Evolutionary conservation across 1,284 basidiomycete species (phyloP).

Genomic region (Blastosporella zonata): DNA sequence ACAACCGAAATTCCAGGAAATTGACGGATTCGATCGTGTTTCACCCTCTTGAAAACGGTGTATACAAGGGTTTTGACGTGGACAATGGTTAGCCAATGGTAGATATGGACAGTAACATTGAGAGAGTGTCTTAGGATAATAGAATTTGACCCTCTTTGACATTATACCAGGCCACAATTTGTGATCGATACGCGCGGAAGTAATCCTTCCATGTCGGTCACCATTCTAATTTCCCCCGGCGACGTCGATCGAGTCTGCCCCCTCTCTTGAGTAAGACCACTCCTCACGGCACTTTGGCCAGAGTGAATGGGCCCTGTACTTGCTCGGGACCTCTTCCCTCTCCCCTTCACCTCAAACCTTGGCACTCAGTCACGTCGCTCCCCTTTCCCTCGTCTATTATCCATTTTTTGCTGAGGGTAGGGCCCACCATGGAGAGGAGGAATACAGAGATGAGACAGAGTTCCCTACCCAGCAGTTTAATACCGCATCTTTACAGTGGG

Average conservation of each 20-base stretch:
- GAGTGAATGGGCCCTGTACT: constrained; percentile 28
- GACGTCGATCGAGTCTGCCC: constrained; percentile 31
- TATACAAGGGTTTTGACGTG: no score
- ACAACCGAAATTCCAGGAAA: constrained; percentile 21
- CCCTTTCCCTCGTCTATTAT: constrained; percentile 18
- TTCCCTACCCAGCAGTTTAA: constrained; percentile 47
- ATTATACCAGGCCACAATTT: constrained; percentile 13
- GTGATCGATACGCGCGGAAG: constrained; percentile 30
- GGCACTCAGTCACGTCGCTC: constrained; percentile 16
- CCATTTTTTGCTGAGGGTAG: constrained; percentile 10
- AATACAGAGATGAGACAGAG: constrained; percentile 35
- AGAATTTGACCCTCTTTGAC: constrained; percentile 17
- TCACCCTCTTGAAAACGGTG: constrained; percentile 24
- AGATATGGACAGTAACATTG: background rate
- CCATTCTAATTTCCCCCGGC: constrained; percentile 31
- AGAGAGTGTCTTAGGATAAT: background rate
- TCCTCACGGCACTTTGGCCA: constrained; percentile 24
- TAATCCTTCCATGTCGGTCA: constrained; percentile 30
- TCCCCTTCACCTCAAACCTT: constrained; percentile 17
- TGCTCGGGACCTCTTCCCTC: constrained; percentile 24
- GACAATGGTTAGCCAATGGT: background rate
- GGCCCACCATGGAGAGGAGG: constrained; percentile 32
- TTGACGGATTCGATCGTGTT: constrained; percentile 32
- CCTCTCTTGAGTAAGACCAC: constrained; percentile 23
- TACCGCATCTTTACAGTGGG: constrained; percentile 39